phyloP scores from a whole-genome alignment of 2,329 filamentous ascomycete genomes.

The Ceratocystis diversiconidia region DNA sequence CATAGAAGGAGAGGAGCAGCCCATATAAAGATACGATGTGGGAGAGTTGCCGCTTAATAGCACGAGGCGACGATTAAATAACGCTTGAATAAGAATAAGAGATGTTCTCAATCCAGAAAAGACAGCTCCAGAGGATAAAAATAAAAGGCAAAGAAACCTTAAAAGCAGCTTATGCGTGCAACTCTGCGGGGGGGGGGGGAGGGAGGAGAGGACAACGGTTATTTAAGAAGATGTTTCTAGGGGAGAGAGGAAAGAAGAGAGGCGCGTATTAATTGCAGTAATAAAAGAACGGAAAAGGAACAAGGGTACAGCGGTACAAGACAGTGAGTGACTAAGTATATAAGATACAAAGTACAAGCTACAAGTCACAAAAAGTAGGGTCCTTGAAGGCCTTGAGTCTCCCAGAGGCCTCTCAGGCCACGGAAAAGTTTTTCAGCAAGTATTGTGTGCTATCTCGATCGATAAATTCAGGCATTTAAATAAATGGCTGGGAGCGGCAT shows the following conservation, averaged over 20 bases:
- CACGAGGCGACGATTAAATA: not conserved
- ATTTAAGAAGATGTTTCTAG: not conserved
- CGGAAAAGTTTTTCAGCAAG: not conserved
- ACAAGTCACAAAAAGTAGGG: no score
- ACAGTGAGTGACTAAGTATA: no score
- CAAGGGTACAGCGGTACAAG: not conserved
- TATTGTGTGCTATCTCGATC: not conserved
- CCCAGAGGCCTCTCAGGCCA: not conserved
- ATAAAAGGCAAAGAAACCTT: not conserved
- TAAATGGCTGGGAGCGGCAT: no score
- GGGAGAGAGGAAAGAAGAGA: not conserved
- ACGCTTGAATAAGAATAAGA: not conserved
- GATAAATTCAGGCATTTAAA: not conserved
- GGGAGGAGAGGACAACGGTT: not conserved
- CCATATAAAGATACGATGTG: not conserved
- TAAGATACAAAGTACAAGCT: not conserved
- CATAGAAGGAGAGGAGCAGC: not conserved
- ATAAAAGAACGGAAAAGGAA: not conserved
- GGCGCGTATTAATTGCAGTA: not conserved
- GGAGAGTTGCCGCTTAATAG: not conserved
- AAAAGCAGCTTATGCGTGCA: not conserved
- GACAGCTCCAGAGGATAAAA: not conserved
- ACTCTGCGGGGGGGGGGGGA: not conserved
- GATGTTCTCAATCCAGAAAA: not conserved
- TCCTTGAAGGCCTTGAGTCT: no score